Percentiles rank a stretch among this genome's conserved stretches.
These are phyloP conservation scores for Cryptococcus hybrid DNA, from an alignment of 1,284 basidiomycete species.

Conservation along the genomic window DNA sequence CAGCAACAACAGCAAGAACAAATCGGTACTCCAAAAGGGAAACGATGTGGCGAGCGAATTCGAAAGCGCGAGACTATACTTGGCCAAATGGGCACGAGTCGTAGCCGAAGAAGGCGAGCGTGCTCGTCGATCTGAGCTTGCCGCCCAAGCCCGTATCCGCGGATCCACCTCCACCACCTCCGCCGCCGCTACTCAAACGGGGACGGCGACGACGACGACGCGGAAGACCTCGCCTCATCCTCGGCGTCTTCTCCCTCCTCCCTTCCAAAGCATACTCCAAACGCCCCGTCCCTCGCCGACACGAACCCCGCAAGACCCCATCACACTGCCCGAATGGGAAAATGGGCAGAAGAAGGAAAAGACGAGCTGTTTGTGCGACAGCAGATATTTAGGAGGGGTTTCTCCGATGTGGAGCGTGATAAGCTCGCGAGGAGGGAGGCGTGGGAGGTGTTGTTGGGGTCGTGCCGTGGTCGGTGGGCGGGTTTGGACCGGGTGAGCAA, in stretches of 20 bases:
- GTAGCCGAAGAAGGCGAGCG: conserved; percentile 95
- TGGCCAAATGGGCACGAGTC: conserved; percentile 89
- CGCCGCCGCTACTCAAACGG: too few relatives aligned
- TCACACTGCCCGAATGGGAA: conserved; percentile 40
- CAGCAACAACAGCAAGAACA: conserved; percentile 61
- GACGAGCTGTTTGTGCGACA: conserved; percentile 42
- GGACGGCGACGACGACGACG: not conserved
- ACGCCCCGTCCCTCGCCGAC: conserved; percentile 39
- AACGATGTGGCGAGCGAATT: conserved; percentile 63
- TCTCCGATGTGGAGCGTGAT: conserved; percentile 67
- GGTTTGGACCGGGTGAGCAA: conserved; percentile 20
- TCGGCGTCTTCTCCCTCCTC: conserved; percentile 86
- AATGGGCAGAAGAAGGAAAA: conserved; percentile 29
- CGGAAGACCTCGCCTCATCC: conserved; percentile 56
- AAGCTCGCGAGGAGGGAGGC: conserved; percentile 69
- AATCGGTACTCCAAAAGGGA: conserved; percentile 51
- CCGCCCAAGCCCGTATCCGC: conserved; percentile 28
- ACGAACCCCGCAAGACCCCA: conserved; percentile 44
- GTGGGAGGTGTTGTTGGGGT: conserved; percentile 91
- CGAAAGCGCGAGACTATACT: conserved; percentile 91
- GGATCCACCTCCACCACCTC: too few relatives aligned
- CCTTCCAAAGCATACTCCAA: conserved; percentile 30
- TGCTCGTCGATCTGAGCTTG: conserved; percentile 68
- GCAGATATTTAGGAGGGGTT: conserved; percentile 54
- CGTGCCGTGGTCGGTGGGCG: conserved; percentile 69